These are phyloP conservation scores for Candida silvatica DNA, from an alignment of 805 yeast species.

Conservation along the genomic window DNA sequence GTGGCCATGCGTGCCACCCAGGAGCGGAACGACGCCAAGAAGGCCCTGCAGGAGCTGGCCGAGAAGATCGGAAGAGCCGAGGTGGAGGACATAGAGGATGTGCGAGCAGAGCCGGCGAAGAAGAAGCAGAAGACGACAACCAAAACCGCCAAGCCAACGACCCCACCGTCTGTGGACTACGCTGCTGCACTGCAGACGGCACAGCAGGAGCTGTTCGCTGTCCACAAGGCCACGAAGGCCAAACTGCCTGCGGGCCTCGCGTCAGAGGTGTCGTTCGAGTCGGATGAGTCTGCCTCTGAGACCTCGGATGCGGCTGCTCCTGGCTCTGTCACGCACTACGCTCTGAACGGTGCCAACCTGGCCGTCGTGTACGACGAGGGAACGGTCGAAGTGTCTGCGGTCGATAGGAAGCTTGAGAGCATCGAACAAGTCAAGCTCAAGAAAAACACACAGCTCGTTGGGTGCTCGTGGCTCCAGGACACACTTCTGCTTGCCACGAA, in stretches of 20 bases:
- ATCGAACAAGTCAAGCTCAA: not conserved
- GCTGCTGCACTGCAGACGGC: not conserved
- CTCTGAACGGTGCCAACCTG: not conserved
- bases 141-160: not conserved
- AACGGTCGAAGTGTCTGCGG: not conserved
- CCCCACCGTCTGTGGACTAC: not conserved
- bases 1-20: slow-evolving; percentile 71
- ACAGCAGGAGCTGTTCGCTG: slow-evolving; percentile 4
- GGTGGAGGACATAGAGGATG: slow-evolving; percentile 12
- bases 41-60: slow-evolving; percentile 53
- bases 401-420: not conserved
- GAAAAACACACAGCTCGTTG: not conserved
- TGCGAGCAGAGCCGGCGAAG: slow-evolving; percentile 14
- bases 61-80: slow-evolving; percentile 26
- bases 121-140: no score
- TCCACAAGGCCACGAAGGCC: slow-evolving; percentile 4
- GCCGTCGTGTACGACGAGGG: not conserved
- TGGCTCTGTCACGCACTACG: no score
- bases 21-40: slow-evolving; percentile 67
- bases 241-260: no score
- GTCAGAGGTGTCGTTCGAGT: no score
- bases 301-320: no score
- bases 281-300: not conserved
- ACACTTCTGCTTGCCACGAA: not conserved
- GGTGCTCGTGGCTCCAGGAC: not conserved